Percentiles rank a stretch among this genome's conserved stretches.
Conservation (phyloP, 2,329 filamentous ascomycete species). For the Apiospora marii region DNA sequence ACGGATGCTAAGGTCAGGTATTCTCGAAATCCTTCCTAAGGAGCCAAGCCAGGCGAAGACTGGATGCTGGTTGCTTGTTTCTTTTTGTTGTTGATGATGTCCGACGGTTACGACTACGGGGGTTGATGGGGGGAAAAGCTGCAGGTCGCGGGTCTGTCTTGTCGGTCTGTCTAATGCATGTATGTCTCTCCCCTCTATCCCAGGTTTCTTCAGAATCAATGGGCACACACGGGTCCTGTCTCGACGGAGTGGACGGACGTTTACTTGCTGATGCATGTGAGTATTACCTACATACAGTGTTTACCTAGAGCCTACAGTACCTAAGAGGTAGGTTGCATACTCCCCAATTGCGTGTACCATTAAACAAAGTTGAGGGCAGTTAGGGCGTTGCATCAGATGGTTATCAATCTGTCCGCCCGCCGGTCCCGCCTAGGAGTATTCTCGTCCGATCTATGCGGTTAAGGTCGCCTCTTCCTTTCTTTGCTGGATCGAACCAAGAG, state of each 20-base stretch:
- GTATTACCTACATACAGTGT: neutral
- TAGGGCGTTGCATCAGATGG: constrained; percentile 11
- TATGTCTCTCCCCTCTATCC: neutral
- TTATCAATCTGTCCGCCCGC: constrained; percentile 2
- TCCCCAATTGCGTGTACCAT: neutral
- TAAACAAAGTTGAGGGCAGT: constrained; percentile 8
- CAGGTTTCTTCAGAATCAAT: neutral
- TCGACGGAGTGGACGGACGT: neutral
- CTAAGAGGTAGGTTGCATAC: neutral
- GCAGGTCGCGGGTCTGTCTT: neutral
- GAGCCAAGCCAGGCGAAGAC: neutral
- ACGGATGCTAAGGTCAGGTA: neutral
- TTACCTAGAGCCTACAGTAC: neutral
- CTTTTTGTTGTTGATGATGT: constrained; percentile 5
- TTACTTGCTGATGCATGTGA: neutral
- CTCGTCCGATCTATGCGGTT: constrained; percentile 1
- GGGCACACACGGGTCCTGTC: neutral
- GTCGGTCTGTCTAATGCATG: neutral
- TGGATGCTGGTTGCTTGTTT: neutral
- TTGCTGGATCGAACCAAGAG: constrained; percentile 4
- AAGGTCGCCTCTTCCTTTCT: neutral
- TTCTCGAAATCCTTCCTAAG: neutral
- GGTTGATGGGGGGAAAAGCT: constrained; percentile 21
- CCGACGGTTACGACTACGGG: neutral
- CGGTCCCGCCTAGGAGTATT: constrained; percentile 12